These are phyloP conservation scores for Pseudevernia furfuracea DNA, from an alignment of 495 filamentous ascomycete genomes.

Conservation along the genomic window DNA sequence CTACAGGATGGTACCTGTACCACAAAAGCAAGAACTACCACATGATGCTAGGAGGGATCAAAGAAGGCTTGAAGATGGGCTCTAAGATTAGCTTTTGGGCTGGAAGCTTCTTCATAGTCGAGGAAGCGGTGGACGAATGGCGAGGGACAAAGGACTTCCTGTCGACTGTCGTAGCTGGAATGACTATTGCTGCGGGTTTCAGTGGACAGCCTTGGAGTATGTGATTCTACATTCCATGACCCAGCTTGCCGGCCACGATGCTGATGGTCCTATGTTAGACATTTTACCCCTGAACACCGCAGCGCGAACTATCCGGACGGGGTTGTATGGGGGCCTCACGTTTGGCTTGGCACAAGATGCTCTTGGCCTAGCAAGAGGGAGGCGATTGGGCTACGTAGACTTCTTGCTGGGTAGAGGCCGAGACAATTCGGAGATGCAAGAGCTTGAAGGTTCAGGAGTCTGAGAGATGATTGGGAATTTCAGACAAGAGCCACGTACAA, in stretches of 20 bases:
- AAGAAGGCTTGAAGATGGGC: conserved; percentile 71
- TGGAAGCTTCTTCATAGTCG: conserved; percentile 61
- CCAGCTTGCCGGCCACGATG: no score
- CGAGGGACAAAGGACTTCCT: conserved; percentile 61
- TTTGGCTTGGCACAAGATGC: conserved; percentile 79
- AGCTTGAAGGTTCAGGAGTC: background rate
- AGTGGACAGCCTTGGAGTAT: conserved; percentile 64
- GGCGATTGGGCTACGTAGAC: conserved; percentile 63
- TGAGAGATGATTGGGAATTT: no score
- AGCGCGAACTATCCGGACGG: conserved; percentile 74
- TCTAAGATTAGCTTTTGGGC: conserved; percentile 59
- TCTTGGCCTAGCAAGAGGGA: conserved; percentile 54
- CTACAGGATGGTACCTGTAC: conserved; percentile 89
- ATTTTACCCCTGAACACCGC: conserved; percentile 73
- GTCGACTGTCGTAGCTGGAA: conserved; percentile 68
- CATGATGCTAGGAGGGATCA: conserved; percentile 60
- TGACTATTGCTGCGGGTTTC: conserved; percentile 77
- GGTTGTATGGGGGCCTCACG: conserved; percentile 64
- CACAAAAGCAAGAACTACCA: conserved; percentile 97
- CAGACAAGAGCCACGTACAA: background rate
- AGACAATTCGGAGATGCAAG: background rate
- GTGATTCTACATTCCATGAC: conserved; percentile 26
- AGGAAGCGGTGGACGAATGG: conserved; percentile 75
- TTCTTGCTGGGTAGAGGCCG: conserved; percentile 43
- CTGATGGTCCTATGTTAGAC: conserved; percentile 42